Evolutionary conservation across 1,139 yeast genomes (phyloP), one percentile per base, ranked within the genome.

Genomic region (Geotrichum phurueaensis): DNA sequence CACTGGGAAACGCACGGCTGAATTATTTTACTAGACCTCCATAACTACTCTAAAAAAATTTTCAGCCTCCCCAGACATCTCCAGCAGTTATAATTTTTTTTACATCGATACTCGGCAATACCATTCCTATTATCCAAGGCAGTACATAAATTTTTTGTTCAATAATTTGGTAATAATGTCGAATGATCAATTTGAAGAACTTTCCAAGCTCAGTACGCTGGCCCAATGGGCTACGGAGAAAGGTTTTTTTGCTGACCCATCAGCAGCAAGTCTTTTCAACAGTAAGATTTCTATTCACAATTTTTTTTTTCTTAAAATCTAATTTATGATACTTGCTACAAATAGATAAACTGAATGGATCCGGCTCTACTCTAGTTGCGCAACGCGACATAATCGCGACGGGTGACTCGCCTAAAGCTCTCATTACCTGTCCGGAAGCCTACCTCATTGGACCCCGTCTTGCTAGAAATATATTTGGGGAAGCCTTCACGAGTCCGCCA

Each of bases 341-440:
- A 39, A 39, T n/a, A 39, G 47, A 39, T 39, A 39, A 39, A 39
- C 20, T 39, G 18, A 10, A 39, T 39, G 47, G 47, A 39, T 39
- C 20, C 5, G 72, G 71, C 10, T 62, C 66, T 12, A 60, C 68
- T 0, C 64, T 67, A 3, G 53, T 65, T 2, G 68, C 73, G 2
- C 45, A 33, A 1, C 72, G 59, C 5, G 43, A 54, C 3, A 62
- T 70, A 15, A 12, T 47, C 6, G 63, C 58, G 6, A 60, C 63
- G 10, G 59, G 58, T 2, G 70, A 67, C 13, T 18, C 25, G 13
- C 60, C 62, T 2, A 47, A 55, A 3, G 57, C 58, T n/a, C 62
- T 71, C 15, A 62, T 70, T 18, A 47, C 65, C 12, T 70, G 73
- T 51, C 70, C 71, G 6, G 68, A 65, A 58, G 27, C 56, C 20